Conservation (phyloP, 805 yeast species). For the Cyberlindnera samutprakarnensis region DNA sequence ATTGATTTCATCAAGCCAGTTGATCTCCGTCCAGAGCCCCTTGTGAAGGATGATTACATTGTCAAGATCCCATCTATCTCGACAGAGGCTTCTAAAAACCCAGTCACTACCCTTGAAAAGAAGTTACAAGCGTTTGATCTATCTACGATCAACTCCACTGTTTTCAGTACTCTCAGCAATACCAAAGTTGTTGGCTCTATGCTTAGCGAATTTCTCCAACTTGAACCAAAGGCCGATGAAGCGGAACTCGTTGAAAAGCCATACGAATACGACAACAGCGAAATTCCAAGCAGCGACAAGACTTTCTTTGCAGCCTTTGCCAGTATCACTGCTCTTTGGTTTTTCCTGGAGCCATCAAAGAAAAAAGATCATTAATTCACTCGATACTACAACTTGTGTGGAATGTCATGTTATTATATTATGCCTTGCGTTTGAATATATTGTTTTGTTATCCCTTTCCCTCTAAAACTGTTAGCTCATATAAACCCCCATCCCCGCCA, state of each 20-base stretch:
- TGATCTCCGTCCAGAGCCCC: constrained; percentile 30
- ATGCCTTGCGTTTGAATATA: no score
- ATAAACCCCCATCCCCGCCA: constrained; percentile 12
- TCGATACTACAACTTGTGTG: background rate
- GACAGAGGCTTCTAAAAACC: constrained; percentile 37
- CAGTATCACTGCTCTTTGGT: constrained; percentile 24
- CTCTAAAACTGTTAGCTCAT: no score
- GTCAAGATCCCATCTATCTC: constrained; percentile 38
- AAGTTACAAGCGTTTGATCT: constrained; percentile 6
- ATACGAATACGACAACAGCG: constrained; percentile 15
- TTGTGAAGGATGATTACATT: constrained; percentile 39
- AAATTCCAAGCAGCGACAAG: constrained; percentile 20
- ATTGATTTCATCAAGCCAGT: constrained; percentile 45
- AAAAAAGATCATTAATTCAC: background rate
- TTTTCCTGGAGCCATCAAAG: constrained; percentile 11
- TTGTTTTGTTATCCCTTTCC: no score
- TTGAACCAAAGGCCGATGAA: no score
- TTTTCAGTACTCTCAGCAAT: no score
- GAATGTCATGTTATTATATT: no score
- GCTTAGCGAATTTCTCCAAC: no score
- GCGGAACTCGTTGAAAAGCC: constrained; percentile 15
- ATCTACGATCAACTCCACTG: no score
- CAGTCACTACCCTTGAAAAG: constrained; percentile 23
- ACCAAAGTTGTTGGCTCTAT: no score
- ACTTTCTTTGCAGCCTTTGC: constrained; percentile 17